Conservation (phyloP, 345 rosid genomes). For the Aquilaria sinensis region DNA sequence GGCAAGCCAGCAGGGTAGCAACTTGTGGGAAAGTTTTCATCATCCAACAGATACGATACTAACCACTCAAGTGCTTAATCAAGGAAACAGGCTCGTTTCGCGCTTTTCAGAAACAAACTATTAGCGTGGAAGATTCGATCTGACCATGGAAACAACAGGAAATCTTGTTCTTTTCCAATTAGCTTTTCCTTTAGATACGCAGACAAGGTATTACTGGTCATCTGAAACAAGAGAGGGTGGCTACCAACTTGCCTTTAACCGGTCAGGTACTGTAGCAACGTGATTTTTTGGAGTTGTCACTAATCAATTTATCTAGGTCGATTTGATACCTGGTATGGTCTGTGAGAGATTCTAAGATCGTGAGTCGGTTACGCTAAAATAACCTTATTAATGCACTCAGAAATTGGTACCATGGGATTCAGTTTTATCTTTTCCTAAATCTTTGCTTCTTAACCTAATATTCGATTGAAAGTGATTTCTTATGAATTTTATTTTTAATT, state of each 20-base stretch:
- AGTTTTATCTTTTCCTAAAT: too few relatives aligned
- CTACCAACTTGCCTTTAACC: conserved; percentile 31
- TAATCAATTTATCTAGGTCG: too few relatives aligned
- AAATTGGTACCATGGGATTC: too few relatives aligned
- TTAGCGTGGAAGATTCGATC: conserved; percentile 30
- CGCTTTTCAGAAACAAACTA: conserved; percentile 22
- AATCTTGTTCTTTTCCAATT: conserved; percentile 24
- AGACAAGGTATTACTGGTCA: conserved; percentile 22
- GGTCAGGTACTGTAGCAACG: background rate
- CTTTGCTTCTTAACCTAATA: too few relatives aligned
- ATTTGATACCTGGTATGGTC: too few relatives aligned
- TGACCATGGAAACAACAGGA: conserved; percentile 24
- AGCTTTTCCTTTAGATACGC: conserved; percentile 8
- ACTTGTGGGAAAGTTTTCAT: conserved; percentile 41
- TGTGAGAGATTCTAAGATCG: too few relatives aligned
- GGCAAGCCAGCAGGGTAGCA: background rate
- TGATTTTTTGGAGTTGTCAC: too few relatives aligned
- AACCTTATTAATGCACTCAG: too few relatives aligned
- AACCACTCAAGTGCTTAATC: conserved; percentile 33
- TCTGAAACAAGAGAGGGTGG: conserved; percentile 5
- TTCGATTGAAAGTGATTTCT: too few relatives aligned
- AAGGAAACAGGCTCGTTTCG: conserved; percentile 17
- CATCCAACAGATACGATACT: conserved; percentile 51
- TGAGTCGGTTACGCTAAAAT: too few relatives aligned
- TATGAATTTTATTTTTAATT: too few relatives aligned